Base-by-base conservation (phyloP, 208 protist species). In the Leishmania lainsoni region DNA sequence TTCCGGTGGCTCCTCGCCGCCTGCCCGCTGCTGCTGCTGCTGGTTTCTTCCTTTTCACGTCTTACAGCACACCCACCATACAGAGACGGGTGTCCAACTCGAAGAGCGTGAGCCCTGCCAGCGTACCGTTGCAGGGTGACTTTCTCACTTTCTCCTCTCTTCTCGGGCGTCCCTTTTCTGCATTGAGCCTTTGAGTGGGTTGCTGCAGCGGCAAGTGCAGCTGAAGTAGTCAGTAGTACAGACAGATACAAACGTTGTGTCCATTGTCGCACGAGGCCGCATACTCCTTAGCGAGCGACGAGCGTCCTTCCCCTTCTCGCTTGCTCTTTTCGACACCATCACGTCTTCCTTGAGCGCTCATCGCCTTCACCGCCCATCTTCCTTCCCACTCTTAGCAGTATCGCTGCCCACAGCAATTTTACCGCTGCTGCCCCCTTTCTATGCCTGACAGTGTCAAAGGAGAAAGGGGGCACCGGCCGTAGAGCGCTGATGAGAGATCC, bases 51-150 rank as follows among this genome's bases (percentile, higher is more conserved):
- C 9, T 16, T 81, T 22, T 9, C 65, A 26, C 52, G 20, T 69
- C 75, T 51, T 81, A n/a, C 65, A 35, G 48, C 35, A 39, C 39
- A 76, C 76, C 29, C 66, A 26, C 10, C 35, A 32, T 51, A 52
- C 29, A 51, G 26, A 4, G 32, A n/a, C 29, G 14, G 6, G 35
- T 8, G 39, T n/a, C 16, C 35, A 29, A 29, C 8, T 48, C 66
- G 20, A 71, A 14, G 16, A 42, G 17, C 66, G 5, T 71, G 35
- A n/a, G 20, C 39, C 39, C 9, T 48, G 6, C 4, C 66, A n/a
- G 66, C 39, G 39, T 48, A 14, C 39, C 35, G 5, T 26, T 48
- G 48, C 16, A 22, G 3, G 39, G 66, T 22, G 16, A 48, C 26
- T 22, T 17, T 12, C 66, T 29, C 39, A 49, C 17, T 29, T 14